These are phyloP conservation scores for Candida bentonensis DNA, from an alignment of 805 yeast species.

Conservation along the genomic window DNA sequence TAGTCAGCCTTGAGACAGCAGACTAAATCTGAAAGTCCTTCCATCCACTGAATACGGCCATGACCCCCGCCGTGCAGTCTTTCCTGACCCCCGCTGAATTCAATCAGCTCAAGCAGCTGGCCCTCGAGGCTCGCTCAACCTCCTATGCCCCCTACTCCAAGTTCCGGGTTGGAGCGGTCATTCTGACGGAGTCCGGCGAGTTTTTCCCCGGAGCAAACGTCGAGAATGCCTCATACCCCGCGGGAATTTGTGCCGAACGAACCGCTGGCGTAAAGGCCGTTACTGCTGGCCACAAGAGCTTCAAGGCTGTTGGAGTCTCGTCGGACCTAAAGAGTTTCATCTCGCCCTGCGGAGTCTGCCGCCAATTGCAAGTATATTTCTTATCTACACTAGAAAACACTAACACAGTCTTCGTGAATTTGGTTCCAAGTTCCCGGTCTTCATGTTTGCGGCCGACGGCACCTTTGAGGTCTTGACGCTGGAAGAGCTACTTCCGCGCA, in stretches of 20 bases:
- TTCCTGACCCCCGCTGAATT: slow-evolving; percentile 2
- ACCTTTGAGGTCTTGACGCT: slow-evolving; percentile 32
- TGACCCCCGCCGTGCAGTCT: no score
- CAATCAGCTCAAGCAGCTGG: slow-evolving; percentile 9
- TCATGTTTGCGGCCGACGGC: slow-evolving; percentile 45
- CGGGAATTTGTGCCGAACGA: slow-evolving; percentile 64
- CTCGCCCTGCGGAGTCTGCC: slow-evolving; percentile 88
- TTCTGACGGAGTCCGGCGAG: slow-evolving; percentile 38
- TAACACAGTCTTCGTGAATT: slow-evolving; percentile 53
- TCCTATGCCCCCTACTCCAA: slow-evolving; percentile 64
- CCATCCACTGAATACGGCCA: neutral
- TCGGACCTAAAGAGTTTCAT: slow-evolving; percentile 45
- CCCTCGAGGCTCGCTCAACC: slow-evolving; percentile 29
- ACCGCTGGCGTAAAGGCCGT: slow-evolving; percentile 47
- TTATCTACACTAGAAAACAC: neutral
- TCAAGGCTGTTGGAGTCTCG: slow-evolving; percentile 53
- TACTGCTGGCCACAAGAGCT: slow-evolving; percentile 20
- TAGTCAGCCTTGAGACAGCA: neutral
- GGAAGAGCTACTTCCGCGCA: slow-evolving; percentile 58
- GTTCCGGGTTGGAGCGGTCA: slow-evolving; percentile 72
- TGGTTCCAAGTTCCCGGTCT: slow-evolving; percentile 41
- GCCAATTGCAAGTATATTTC: slow-evolving; percentile 41
- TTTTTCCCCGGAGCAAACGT: slow-evolving; percentile 67
- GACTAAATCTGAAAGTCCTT: neutral
- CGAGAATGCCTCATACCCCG: slow-evolving; percentile 87